phyloP scores from a whole-genome alignment of 2,329 filamentous ascomycete species.

The Rhynchosporium graminicola region DNA sequence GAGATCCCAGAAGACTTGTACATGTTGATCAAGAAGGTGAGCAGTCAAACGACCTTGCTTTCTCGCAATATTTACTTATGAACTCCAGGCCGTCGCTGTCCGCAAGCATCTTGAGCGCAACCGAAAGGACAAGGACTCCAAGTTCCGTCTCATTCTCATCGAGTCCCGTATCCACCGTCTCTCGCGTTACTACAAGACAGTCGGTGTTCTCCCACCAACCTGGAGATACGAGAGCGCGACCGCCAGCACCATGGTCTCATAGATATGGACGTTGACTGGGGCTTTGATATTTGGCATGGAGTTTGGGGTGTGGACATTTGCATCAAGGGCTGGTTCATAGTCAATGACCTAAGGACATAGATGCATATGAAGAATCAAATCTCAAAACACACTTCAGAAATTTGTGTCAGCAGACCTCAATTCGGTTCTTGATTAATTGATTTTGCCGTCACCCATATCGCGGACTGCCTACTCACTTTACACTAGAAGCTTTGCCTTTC shows the following conservation, averaged over 20 bases:
- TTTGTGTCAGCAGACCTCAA: slow-evolving; percentile 8
- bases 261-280: slow-evolving; percentile 47
- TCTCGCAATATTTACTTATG: slow-evolving; percentile 26
- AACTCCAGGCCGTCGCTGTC: slow-evolving; percentile 77
- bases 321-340: slow-evolving; percentile 34
- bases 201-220: slow-evolving; percentile 79
- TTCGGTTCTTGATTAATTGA: background rate
- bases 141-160: slow-evolving; percentile 99
- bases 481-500: background rate
- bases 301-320: slow-evolving; percentile 32
- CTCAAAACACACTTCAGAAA: slow-evolving; percentile 35
- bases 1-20: slow-evolving; percentile 99
- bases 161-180: slow-evolving; percentile 99
- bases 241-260: slow-evolving; percentile 90
- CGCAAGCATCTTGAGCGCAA: slow-evolving; percentile 99
- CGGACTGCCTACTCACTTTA: slow-evolving; percentile 7
- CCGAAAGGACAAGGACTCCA: slow-evolving; percentile 99
- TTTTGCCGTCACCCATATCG: slow-evolving; percentile 7
- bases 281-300: slow-evolving; percentile 22
- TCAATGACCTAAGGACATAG: slow-evolving; percentile 34
- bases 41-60: slow-evolving; percentile 22
- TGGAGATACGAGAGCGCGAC: slow-evolving; percentile 99
- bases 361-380: slow-evolving; percentile 37
- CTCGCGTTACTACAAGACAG: slow-evolving; percentile 99
- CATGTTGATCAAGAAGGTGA: slow-evolving; percentile 99